Evolutionary conservation across 371 early-diverging fungal species (phyloP), one percentile per base, ranked within the genome.

Genomic region (Neoconidiobolus thromboides): DNA sequence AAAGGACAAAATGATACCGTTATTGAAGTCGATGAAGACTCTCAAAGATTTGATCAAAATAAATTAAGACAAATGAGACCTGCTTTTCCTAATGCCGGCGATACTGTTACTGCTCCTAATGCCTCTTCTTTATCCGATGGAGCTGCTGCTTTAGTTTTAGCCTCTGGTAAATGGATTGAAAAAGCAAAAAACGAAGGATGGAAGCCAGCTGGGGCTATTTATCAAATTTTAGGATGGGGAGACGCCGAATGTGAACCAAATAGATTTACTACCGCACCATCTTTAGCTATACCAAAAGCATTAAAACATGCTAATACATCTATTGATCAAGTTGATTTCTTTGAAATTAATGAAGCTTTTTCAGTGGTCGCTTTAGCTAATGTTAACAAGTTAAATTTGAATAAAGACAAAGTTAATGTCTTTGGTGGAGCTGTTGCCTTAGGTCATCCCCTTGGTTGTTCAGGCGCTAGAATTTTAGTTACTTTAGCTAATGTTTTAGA

Each of bases 301-400:
- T 76, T 98, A 61, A 72, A 78, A 63, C 81, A 79, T 39, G 93
- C 93, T 63, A 54, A 77, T 12, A 68, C 76, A 39, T 72, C 79
- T 55, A 67, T 79, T 26, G 85, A 82, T 54, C 69, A 78, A 60
- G 82, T 92, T 42, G 86, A 79, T 39, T 90, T 74, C 64, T 83
- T 81, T 64, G 93, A 98, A 76, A 81, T 98, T 72, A 98, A 98
- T 73, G 99, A 98, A 76, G 99, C 99, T 10, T 98, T 97, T 74
- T 81, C 91, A 1, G 93, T 90, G 3, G 98, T 96, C 14, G 91
- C 87, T 1, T 75, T 91, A 49, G 95, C 91, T 63, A 96, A 96
- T 74, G 73, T 75, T 64, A 82, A 86, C 71, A 72, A 88, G 6
- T 70, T 97, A 60, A 77, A 74, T 43, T 71, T 97, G 46, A 68